Evolutionary conservation across 2,329 filamentous ascomycete species (phyloP).

Genomic region (Elsinoe arachidis): DNA sequence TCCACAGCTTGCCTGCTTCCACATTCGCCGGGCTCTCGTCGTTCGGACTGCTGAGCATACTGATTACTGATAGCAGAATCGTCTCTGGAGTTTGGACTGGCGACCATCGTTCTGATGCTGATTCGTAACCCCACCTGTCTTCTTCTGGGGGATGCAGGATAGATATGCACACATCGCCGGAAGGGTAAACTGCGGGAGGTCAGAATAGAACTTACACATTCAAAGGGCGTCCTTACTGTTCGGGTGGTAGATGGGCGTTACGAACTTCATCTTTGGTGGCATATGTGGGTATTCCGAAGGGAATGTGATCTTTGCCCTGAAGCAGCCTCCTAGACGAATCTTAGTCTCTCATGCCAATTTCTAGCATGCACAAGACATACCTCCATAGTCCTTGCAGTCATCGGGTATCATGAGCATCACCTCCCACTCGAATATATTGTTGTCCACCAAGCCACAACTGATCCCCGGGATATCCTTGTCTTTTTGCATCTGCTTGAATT

Average conservation of each 20-base stretch:
- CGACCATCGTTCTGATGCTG: constrained; percentile 81
- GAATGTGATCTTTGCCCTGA: constrained; percentile 76
- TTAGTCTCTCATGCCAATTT: not conserved
- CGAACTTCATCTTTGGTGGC: constrained; percentile 83
- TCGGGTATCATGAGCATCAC: constrained; percentile 98
- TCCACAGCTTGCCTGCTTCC: constrained; percentile 80
- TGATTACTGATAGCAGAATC: constrained; percentile 85
- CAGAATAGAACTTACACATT: not conserved
- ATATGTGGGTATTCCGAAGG: constrained; percentile 77
- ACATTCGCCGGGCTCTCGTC: constrained; percentile 93
- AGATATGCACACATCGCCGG: constrained; percentile 87
- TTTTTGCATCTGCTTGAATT: constrained; percentile 89
- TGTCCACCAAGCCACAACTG: constrained; percentile 78
- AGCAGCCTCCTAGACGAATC: constrained; percentile 67
- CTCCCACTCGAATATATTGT: constrained; percentile 94
- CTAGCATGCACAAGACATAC: constrained; percentile 37
- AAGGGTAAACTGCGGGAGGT: constrained; percentile 56
- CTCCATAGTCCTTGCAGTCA: constrained; percentile 70
- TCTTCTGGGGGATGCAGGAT: constrained; percentile 94
- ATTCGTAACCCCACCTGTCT: constrained; percentile 89
- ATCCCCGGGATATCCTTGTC: constrained; percentile 90
- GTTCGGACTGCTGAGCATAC: constrained; percentile 84
- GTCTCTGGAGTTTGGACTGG: constrained; percentile 94
- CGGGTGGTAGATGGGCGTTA: constrained; percentile 81
- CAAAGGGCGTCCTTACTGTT: constrained; percentile 51